Evolutionary conservation across 805 yeast genomes (phyloP), one percentile per base, ranked within the genome.

Genomic region (Hyphopichia homilentoma): DNA sequence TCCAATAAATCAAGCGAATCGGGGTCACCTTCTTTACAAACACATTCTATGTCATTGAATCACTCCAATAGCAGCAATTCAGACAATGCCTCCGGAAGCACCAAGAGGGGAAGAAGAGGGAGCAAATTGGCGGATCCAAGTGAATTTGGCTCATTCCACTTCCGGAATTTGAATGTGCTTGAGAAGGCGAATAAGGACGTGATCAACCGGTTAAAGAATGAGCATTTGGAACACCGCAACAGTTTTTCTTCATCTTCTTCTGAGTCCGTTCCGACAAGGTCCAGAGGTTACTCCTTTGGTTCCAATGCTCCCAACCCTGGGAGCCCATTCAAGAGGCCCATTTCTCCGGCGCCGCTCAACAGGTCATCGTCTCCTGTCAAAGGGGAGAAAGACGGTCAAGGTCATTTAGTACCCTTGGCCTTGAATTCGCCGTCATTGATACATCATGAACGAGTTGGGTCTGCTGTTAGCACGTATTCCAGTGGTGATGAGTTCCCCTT

Each of bases 111-210:
- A 43, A 70, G 90, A 36, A 66, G 93, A 30, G 77, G 86, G 3
- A 76, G 85, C 41, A 73, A 85, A 43, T 56, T 86, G 39, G 82
- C 81, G 32, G 90, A 83, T 35, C 72, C 82, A 2, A 62, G 67
- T 16, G 90, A 90, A 48, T 93, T 93, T 71, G 99, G 99, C 0
- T 81, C 93, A 4, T 93, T 93, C 57, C 81, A 85, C 38, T 93
- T 85, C 60, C 71, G 96, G 43, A 93, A 93, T 53, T 62, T 93
- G 40, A 81, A 90, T 4, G 93, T 93, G 5, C 70, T 94, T 35
- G 97, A 93, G 46, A 84, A 84, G 47, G 97, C 96, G 6, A 93
- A 93, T 52, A 87, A 86, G 50, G 97, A 89, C 59, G 89, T 84
- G 9, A 87, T 93, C 41, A 84, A 85, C 48, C 67, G 96, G 41